Base-by-base conservation (phyloP, 179 eudicot genomes). In the Pouteria campechiana region DNA sequence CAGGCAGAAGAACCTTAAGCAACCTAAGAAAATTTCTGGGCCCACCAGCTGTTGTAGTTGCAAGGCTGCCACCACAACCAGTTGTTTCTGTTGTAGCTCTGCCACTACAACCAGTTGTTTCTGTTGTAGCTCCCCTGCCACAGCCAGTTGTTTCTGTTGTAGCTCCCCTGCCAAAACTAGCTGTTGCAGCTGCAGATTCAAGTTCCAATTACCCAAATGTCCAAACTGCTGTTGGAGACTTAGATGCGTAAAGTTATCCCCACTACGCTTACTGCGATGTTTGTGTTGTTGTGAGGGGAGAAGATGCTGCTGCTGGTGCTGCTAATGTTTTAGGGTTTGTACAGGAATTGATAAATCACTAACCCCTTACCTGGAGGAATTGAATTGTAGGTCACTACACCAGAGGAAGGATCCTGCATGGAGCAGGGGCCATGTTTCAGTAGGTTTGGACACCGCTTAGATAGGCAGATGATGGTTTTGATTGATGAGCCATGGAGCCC, bases 101-200 rank as follows among this genome's bases (percentile, higher is more conserved):
- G 16, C 48, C 33, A 58, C 43, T 11, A 34, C 49, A 52, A 38
- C 25, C 35, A 57, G 27, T 75, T 74, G 59, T 85, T 85, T 47
- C 60, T 57, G 54, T 60, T 69, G 50, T 77, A 70, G 8, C 64
- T 66, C 38, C 60, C 55, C 30, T 72, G 78, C 35, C 11, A 34
- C 49, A 52, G 44, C 25, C 35, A 57, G 27, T 75, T 74, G 59
- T 85, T 85, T 47, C 60, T 57, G 54, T 60, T 69, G 50, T 77
- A 70, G 8, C 64, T 66, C 38, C 60, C 55, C 30, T 72, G 78
- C 35, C 11, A 34, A 42, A 52, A 38, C 25, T 38, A 57, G 27
- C 73, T 74, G 59, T 85, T 85, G 44, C 60, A 48, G 64, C 46
- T 72, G 73, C 45, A 52, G 53, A 39, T 48, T 73, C 35, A 69